Base-by-base conservation (phyloP, 1,284 basidiomycete genomes). In the Cryptococcus hybrid region DNA sequence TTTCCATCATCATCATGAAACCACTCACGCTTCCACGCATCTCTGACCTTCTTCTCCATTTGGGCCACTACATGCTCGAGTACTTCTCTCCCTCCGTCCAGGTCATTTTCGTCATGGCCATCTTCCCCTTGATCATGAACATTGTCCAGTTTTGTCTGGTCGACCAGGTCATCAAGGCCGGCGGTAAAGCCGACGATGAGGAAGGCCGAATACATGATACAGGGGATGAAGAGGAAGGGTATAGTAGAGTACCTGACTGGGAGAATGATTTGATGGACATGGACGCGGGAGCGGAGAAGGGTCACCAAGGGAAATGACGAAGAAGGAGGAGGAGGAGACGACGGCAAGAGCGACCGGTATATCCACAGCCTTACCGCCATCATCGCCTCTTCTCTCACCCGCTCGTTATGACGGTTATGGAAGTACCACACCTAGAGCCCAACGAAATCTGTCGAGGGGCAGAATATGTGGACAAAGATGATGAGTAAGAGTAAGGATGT, bases 51-150 rank as follows among this genome's bases (percentile, higher is more conserved):
- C 82, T 96, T 48, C 87, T 89, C 67, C 80, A 82, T 11, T 74
- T 90, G 34, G 91, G 88, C 12, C 88, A 88, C 56, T 92, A 88
- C 88, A 78, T 95, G 11, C 80, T 99, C 38, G 84, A 84, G 60
- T 92, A 90, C 86, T 86, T 92, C 82, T 64, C 81, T 80, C 53
- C 85, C 79, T 52, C 86, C 85, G 67, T 80, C 74, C 90, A 94
- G 74, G 88, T 93, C 47, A 84, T 92, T 60, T 89, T 93, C 67
- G 87, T 87, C 39, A 95, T 97, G 90, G 90, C 92, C 55, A 74
- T 97, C 50, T 94, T 96, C 79, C 94, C 94, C 1, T 87, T 94
- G 60, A 81, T 88, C 57, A 96, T 96, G 92, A 97, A 93, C 74
- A 80, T 93, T 50, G 65, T 92, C 15, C 92, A 95, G 73, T 78